Evolutionary conservation across 768 basidiomycete genomes (phyloP).

Genomic region (Epithele typhae): DNA sequence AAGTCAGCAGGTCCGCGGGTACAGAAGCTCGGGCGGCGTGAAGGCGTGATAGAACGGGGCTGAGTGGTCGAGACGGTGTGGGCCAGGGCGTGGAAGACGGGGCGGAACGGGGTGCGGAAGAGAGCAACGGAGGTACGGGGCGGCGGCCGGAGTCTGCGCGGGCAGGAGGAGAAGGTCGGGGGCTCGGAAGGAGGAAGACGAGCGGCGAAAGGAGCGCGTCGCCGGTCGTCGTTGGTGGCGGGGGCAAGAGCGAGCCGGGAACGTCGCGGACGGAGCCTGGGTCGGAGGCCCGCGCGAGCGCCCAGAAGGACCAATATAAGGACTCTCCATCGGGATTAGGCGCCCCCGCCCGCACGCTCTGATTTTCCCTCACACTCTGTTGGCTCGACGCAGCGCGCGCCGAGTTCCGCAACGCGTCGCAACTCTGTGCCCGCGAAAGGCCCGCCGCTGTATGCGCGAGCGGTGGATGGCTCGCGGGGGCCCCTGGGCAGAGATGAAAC

Average conservation of each 20-base stretch:
- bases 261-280: conserved; percentile 11
- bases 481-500: too few relatives aligned
- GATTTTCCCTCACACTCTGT: too few relatives aligned
- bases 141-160: too few relatives aligned
- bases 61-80: too few relatives aligned
- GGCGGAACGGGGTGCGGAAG: neutral
- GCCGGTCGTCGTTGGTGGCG: conserved; percentile 18
- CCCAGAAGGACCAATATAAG: conserved; percentile 18
- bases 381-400: too few relatives aligned
- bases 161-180: too few relatives aligned
- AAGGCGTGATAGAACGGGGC: conserved; percentile 6
- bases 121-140: conserved; percentile 7
- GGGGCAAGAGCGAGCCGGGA: neutral
- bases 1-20: conserved; percentile 13
- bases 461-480: too few relatives aligned
- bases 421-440: too few relatives aligned
- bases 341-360: neutral
- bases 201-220: conserved; percentile 15
- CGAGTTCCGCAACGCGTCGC: too few relatives aligned
- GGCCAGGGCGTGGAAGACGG: too few relatives aligned
- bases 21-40: conserved; percentile 5
- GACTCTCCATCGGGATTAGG: too few relatives aligned
- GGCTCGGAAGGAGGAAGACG: conserved; percentile 7
- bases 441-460: too few relatives aligned
- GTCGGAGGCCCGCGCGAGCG: conserved; percentile 16